Percentiles rank a stretch among this genome's conserved stretches.
Conservation (phyloP, 2,329 filamentous ascomycete species). For the Capronia epimyces region DNA sequence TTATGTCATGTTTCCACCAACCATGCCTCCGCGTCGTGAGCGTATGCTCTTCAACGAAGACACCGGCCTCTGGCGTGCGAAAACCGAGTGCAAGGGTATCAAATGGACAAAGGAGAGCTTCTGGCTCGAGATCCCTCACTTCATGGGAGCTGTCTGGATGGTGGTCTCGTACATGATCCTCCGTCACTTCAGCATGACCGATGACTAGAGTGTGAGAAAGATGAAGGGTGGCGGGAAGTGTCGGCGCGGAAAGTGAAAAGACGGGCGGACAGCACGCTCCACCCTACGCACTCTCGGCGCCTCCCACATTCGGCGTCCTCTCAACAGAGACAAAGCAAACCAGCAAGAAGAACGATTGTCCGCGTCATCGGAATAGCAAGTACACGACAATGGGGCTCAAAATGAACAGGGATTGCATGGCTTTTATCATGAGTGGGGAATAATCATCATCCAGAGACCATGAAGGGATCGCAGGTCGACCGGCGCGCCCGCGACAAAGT, state of each 20-base stretch:
- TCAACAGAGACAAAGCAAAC: not conserved
- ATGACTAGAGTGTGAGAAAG: not conserved
- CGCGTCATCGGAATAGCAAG: not conserved
- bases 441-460: not conserved
- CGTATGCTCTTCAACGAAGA: slow-evolving; percentile 13
- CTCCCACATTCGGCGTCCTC: not conserved
- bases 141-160: slow-evolving; percentile 9
- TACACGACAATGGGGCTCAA: not conserved
- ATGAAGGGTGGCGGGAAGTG: not conserved
- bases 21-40: slow-evolving; percentile 19
- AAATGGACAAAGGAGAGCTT: slow-evolving; percentile 15
- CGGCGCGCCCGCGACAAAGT: not conserved
- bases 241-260: not conserved
- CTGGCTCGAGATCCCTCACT: slow-evolving; percentile 22
- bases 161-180: not conserved
- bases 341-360: not conserved
- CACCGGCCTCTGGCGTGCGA: slow-evolving; percentile 11
- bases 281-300: not conserved
- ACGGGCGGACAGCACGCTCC: slow-evolving; percentile 2
- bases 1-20: slow-evolving; percentile 24
- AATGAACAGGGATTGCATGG: not conserved
- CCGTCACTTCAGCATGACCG: not conserved
- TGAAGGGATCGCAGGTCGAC: not conserved
- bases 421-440: not conserved
- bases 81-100: slow-evolving; percentile 7